Base-by-base conservation (phyloP, 345 rosid genomes). In the Pistacia integerrima region DNA sequence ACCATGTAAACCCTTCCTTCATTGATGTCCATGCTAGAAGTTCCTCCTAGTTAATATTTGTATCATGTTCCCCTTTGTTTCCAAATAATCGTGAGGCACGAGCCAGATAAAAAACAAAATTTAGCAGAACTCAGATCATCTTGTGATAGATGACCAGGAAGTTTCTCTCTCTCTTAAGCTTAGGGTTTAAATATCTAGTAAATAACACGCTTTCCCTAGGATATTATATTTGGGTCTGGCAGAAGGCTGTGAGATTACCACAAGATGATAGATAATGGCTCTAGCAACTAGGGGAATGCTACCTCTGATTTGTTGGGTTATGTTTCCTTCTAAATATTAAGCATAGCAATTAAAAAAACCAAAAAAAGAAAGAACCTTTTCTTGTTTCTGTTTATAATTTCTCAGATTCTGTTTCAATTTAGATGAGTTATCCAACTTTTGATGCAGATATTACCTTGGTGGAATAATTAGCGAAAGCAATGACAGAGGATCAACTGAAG, bases 401-500 rank as follows among this genome's bases (percentile, higher is more conserved):
- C 61, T 9, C 48, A 69, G 54, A 69, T 69, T 17, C 25, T 9
- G 16, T 35, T 69, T 30, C 48, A 69, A 61, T 51, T 36, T 2
- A 9, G 65, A 55, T 36, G 30, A 8, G 9, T 33, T 28, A n/a
- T 16, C 46, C n/a, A 3, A 8, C 18, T 59, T 73, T 76, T 59
- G 41, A 35, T 69, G 69, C 82, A 93, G 98, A 81, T 82, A 88
- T 73, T 79, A 85, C 82, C 84, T 91, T 36, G 92, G 94, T 54
- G 98, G 97, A 76, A 86, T 91, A 69, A 69, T 93, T 71, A 77
- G 69, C 0, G 97, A 93, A 77, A 97, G 97, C 33, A 73, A 76
- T 17, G 87, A 89, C 25, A 89, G 77, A 78, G 92, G 91, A 64
- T 22, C 69, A 59, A 64, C 88, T 18, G 90, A 88, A 79, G 82